Percentiles rank a stretch among this genome's conserved stretches.
phyloP scores from a whole-genome alignment of 192 early-diverging fungal genomes.

The Linderina pennispora region DNA sequence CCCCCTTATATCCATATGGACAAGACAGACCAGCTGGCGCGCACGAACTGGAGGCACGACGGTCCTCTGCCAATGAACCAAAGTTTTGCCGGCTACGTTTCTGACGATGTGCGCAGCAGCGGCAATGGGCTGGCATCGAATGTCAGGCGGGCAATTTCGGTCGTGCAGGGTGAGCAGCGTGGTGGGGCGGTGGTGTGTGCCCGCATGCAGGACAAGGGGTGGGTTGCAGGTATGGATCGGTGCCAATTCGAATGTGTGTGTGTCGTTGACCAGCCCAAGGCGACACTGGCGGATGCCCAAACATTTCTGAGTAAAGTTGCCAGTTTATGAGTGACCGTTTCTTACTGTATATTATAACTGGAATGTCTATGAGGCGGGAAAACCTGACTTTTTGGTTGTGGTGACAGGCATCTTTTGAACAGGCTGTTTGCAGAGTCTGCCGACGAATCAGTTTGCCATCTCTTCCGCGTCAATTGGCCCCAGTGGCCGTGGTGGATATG shows the following conservation, averaged over 20 bases:
- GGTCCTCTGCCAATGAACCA: slow-evolving; percentile 9
- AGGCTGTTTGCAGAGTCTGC: too few relatives aligned
- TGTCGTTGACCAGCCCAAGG: slow-evolving; percentile 39
- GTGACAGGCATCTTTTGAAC: too few relatives aligned
- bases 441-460: not conserved
- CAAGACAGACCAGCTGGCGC: not conserved
- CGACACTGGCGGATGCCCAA: slow-evolving; percentile 38
- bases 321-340: too few relatives aligned
- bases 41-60: slow-evolving; percentile 12
- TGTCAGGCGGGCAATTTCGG: slow-evolving; percentile 15
- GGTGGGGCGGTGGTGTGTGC: slow-evolving; percentile 13
- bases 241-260: slow-evolving; percentile 11
- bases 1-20: slow-evolving; percentile 22
- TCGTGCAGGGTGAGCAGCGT: slow-evolving; percentile 9
- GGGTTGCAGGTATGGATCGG: slow-evolving; percentile 20
- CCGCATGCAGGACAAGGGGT: slow-evolving; percentile 44
- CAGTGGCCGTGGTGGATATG: slow-evolving; percentile 4
- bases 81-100: slow-evolving; percentile 15
- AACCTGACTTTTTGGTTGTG: not conserved
- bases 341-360: not conserved
- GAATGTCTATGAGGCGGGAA: not conserved
- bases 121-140: slow-evolving; percentile 2
- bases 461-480: slow-evolving; percentile 4
- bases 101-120: not conserved
- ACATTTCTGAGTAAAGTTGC: slow-evolving; percentile 15